These are phyloP conservation scores for Flueggea neowawraea DNA, from an alignment of 441 rosid species.

Conservation along the genomic window DNA sequence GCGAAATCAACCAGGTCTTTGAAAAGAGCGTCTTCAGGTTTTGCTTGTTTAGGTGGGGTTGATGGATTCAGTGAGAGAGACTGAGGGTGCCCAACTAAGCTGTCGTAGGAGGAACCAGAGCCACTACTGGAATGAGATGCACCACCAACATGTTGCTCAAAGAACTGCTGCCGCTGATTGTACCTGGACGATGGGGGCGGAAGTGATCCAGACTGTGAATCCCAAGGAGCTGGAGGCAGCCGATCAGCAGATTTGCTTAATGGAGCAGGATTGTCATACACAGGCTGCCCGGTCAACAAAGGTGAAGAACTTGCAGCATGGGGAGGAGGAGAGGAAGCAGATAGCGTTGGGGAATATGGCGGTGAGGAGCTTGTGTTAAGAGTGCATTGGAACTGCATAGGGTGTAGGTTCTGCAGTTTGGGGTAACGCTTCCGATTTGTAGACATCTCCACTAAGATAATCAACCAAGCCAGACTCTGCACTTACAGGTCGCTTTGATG, in stretches of 20 bases:
- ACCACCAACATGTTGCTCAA: conserved; percentile 33
- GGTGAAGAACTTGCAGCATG: conserved; percentile 32
- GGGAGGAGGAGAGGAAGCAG: conserved; percentile 33
- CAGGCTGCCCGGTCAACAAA: conserved; percentile 38
- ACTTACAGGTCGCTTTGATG: conserved; percentile 60
- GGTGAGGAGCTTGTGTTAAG: conserved; percentile 33
- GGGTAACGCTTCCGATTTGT: conserved; percentile 49
- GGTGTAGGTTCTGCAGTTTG: conserved; percentile 31
- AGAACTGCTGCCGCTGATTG: conserved; percentile 78
- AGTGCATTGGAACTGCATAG: conserved; percentile 26
- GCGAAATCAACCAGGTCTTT: conserved; percentile 96
- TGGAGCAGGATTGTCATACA: conserved; percentile 52
- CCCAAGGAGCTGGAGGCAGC: conserved; percentile 83
- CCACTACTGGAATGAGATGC: conserved; percentile 51
- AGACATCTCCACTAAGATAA: conserved; percentile 88
- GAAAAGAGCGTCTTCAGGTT: conserved; percentile 93
- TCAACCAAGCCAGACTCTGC: conserved; percentile 50
- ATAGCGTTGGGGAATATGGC: conserved; percentile 32
- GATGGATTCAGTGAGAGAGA: conserved; percentile 56
- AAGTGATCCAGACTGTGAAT: conserved; percentile 37
- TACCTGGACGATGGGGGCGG: conserved; percentile 76
- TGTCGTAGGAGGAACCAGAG: conserved; percentile 60
- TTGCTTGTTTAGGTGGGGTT: conserved; percentile 54
- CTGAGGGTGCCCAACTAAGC: conserved; percentile 67
- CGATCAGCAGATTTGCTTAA: conserved; percentile 44